Conservation (phyloP, 2,329 filamentous ascomycete genomes). For the Ciborinia camelliae region DNA sequence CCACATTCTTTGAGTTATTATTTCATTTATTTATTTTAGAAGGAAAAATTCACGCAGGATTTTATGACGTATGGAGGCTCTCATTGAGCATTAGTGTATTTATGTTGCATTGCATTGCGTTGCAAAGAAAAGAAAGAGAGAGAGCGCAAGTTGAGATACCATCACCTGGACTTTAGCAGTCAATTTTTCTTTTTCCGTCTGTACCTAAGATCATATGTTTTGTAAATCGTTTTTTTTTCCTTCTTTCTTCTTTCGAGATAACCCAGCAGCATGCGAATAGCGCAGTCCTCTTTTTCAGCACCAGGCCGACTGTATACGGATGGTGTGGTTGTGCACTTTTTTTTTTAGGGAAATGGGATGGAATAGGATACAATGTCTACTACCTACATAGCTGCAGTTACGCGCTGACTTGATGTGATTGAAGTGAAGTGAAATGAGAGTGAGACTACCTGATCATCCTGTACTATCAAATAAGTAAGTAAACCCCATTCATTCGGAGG, state of each 20-base stretch:
- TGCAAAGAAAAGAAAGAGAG: not conserved
- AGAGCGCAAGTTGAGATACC: slow-evolving; percentile 8
- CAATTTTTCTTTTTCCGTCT: slow-evolving; percentile 2
- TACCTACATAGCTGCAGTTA: not conserved
- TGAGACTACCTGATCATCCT: too few relatives aligned
- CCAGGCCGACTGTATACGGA: not conserved
- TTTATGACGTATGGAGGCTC: slow-evolving; percentile 17
- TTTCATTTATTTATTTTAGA: not conserved
- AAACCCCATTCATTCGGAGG: too few relatives aligned
- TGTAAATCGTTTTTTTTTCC: slow-evolving; percentile 3
- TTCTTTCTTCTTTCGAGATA: slow-evolving; percentile 1
- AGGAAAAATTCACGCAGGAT: slow-evolving; percentile 12
- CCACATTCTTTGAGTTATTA: slow-evolving; percentile 3
- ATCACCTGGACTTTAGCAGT: slow-evolving; percentile 15
- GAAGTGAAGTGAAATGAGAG: not conserved
- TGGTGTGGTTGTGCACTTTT: not conserved
- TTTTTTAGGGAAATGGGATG: not conserved
- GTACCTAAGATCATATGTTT: slow-evolving; percentile 16
- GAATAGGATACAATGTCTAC: slow-evolving; percentile 4
- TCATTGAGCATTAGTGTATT: slow-evolving; percentile 1
- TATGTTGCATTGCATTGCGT: not conserved
- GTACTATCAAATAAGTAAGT: too few relatives aligned
- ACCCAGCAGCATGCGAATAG: slow-evolving; percentile 10
- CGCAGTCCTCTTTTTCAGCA: not conserved
- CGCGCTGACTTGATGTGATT: not conserved